Percentiles rank a stretch among this genome's conserved stretches.
Conservation (phyloP, 192 early-diverging fungal genomes). For the Gigaspora rosea region DNA sequence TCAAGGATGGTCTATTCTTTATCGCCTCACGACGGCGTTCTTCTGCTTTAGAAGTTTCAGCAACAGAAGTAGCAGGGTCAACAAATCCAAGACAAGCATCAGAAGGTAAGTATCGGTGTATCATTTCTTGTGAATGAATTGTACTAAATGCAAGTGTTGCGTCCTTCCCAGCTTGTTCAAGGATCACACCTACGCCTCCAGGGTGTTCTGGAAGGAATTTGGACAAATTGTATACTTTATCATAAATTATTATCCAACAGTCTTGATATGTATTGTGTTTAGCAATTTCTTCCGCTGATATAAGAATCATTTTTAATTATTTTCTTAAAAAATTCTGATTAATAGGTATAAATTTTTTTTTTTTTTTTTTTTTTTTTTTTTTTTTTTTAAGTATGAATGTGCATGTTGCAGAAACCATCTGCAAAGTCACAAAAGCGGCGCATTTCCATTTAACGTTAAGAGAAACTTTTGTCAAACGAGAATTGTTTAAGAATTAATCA, state of each 20-base stretch:
- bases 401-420: no score
- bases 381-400: no score
- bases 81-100: slow-evolving; percentile 56
- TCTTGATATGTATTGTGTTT: slow-evolving; percentile 33
- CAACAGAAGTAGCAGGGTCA: slow-evolving; percentile 40
- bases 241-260: slow-evolving; percentile 66
- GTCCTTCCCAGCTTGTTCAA: slow-evolving; percentile 70
- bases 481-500: no score
- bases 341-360: no score
- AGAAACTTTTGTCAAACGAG: no score
- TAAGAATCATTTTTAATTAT: background rate
- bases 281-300: slow-evolving; percentile 28
- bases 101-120: slow-evolving; percentile 51
- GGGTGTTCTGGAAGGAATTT: slow-evolving; percentile 61
- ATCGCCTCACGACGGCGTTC: slow-evolving; percentile 33
- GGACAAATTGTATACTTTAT: slow-evolving; percentile 65
- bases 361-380: no score
- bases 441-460: no score
- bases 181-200: slow-evolving; percentile 58
- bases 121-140: slow-evolving; percentile 69
- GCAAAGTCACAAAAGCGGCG: no score
- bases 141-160: slow-evolving; percentile 65
- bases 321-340: no score
- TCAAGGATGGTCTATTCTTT: slow-evolving; percentile 52
- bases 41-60: slow-evolving; percentile 40